A percentile compares a stretch with the other conserved stretches of the same genome.
Evolutionary conservation across 2,329 filamentous ascomycete species (phyloP).

Genomic region (Penicillium sclerotiorum): DNA sequence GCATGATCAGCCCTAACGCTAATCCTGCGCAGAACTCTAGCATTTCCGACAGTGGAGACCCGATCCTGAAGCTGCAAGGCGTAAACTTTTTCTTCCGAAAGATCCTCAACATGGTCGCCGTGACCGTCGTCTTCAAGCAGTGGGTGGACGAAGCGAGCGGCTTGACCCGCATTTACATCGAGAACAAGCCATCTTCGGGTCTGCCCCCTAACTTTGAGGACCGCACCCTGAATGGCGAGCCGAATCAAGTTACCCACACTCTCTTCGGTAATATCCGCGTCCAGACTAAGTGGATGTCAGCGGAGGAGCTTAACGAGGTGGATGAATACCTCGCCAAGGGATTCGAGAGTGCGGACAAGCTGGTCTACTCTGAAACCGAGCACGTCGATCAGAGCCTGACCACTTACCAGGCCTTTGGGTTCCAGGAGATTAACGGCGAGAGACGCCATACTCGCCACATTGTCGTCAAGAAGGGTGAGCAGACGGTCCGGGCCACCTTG

Average conservation of each 20-base stretch:
- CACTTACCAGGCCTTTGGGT: conserved; percentile 1
- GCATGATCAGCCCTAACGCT: neutral
- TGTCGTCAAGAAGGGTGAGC: neutral
- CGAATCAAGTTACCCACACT: neutral
- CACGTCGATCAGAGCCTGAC: neutral
- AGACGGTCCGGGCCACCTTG: neutral
- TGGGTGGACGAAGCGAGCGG: neutral
- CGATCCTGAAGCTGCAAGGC: neutral
- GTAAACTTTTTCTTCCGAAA: neutral
- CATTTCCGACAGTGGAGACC: neutral
- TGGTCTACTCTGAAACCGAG: neutral
- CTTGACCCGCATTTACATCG: neutral
- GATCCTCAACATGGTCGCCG: neutral
- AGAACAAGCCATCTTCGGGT: neutral
- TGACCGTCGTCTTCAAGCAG: neutral
- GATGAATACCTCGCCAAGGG: neutral
- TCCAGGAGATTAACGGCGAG: neutral
- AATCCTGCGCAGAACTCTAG: neutral
- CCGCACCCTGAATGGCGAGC: neutral
- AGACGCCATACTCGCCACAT: neutral
- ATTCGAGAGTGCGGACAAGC: neutral
- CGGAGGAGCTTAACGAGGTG: neutral
- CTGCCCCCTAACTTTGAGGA: neutral
- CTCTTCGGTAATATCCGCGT: neutral
- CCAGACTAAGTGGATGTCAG: neutral